Percentiles rank a stretch among this genome's conserved stretches.
Conservation (phyloP, 2,329 filamentous ascomycete species). For the Sporothrix pseudoabietina region DNA sequence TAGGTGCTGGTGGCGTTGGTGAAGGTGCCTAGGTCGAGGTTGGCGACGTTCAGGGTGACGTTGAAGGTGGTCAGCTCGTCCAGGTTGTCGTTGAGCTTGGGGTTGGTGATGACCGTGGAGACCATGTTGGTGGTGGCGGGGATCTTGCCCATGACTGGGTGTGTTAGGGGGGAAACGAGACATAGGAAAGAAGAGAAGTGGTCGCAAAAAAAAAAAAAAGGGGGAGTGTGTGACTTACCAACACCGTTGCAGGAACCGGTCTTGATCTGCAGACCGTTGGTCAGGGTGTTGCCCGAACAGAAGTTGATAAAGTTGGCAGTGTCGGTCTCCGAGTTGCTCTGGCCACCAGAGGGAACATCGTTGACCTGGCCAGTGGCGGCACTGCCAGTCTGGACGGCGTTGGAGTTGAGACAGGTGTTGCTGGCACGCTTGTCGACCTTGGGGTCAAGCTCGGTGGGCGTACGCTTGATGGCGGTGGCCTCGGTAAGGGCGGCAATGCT, state of each 20-base stretch:
- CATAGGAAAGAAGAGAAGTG: background rate
- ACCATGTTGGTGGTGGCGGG: slow-evolving; percentile 60
- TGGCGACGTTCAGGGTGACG: slow-evolving; percentile 55
- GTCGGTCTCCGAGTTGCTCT: slow-evolving; percentile 57
- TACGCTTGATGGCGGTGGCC: slow-evolving; percentile 47
- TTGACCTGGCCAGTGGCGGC: slow-evolving; percentile 51
- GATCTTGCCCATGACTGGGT: slow-evolving; percentile 61
- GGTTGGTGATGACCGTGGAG: slow-evolving; percentile 57
- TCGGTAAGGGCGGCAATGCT: slow-evolving; percentile 52
- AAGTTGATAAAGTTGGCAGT: slow-evolving; percentile 67
- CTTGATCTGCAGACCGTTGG: slow-evolving; percentile 62
- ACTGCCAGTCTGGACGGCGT: slow-evolving; percentile 55
- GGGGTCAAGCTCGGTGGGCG: slow-evolving; percentile 45
- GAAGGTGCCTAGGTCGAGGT: slow-evolving; percentile 61
- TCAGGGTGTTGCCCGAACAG: slow-evolving; percentile 57
- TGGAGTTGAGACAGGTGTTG: slow-evolving; percentile 45
- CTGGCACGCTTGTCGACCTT: slow-evolving; percentile 36
- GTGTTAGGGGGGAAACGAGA: background rate
- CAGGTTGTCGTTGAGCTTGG: slow-evolving; percentile 55
- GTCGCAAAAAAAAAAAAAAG: no score
- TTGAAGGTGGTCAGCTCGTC: slow-evolving; percentile 53
- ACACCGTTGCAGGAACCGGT: slow-evolving; percentile 67
- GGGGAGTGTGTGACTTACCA: slow-evolving; percentile 47
- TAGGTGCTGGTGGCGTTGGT: slow-evolving; percentile 63
- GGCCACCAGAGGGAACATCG: slow-evolving; percentile 47